Evolutionary conservation across 306 rosid species (phyloP), one percentile per base, ranked within the genome.

Genomic region (Rubus parviflorus): DNA sequence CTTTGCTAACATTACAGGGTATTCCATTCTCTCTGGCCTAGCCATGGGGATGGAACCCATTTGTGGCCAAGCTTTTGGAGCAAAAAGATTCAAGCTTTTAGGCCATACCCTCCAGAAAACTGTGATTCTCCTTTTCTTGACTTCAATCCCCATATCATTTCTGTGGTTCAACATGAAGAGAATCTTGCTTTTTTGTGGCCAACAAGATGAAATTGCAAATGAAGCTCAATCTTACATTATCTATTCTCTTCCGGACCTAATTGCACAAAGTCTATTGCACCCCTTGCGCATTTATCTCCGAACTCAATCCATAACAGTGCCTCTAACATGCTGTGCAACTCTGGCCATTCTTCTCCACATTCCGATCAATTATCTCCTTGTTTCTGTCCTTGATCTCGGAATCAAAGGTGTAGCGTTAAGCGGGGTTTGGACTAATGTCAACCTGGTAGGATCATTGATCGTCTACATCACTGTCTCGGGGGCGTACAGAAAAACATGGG

Each of bases 41-140:
- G 93, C 98, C 75, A 87, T 88, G 84, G 98, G 97, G 1, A 92
- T 95, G 98, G 98, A 95, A 43, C 98, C 98, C 72, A 92, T 95
- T 25, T 95, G 98, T 3, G 95, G 90, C 4, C 98, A 95, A 65
- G 98, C 97, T 75, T 95, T 89, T 30, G 98, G 98, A 13, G 98
- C 98, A 4, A 88, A 87, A 63, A 86, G 88, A 75, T 86, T 73
- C 90, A 95, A 95, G 78, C 93, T 95, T 30, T 23, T 95, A 2
- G 95, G 97, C 75, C 87, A 85, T 1, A 72, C 96, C 30, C 65
- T 92, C 86, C 98, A 88, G 66, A 89, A 89, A 62, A 95, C 97
- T 0, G 76, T 86, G 30, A 60, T 89, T 72, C 85, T 95, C 30
- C 98, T 95, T 45, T 83, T 95, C 1, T 5, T 91, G 3, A 84